A percentile compares a stretch with the other conserved stretches of the same genome.
These are phyloP conservation scores for Candida palmyrensis DNA, from an alignment of 805 yeast species.

Conservation along the genomic window DNA sequence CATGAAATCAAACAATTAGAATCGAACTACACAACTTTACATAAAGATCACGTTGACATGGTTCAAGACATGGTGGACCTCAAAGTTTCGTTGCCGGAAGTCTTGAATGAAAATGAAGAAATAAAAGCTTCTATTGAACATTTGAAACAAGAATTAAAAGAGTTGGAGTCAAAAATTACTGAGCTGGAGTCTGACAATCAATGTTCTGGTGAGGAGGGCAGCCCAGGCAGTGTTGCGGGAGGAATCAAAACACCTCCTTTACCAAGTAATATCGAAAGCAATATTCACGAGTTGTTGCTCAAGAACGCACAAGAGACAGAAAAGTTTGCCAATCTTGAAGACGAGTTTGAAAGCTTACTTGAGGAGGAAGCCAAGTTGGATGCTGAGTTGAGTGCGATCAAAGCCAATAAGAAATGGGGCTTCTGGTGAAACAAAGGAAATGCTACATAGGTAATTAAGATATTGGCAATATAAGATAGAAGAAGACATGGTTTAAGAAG, in stretches of 20 bases:
- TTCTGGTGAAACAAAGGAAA: too few relatives aligned
- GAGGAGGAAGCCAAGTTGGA: slow-evolving; percentile 20
- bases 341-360: slow-evolving; percentile 24
- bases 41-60: slow-evolving; percentile 77
- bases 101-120: slow-evolving; percentile 69
- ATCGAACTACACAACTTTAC: slow-evolving; percentile 59
- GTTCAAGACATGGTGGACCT: slow-evolving; percentile 85
- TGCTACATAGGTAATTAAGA: background rate
- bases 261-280: slow-evolving; percentile 33
- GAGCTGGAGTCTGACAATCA: slow-evolving; percentile 6
- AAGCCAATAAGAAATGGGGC: slow-evolving; percentile 25
- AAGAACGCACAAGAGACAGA: slow-evolving; percentile 37
- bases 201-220: background rate
- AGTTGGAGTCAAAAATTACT: slow-evolving; percentile 36
- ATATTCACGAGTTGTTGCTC: slow-evolving; percentile 29
- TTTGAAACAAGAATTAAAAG: slow-evolving; percentile 26
- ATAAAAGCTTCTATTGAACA: slow-evolving; percentile 40
- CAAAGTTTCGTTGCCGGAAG: slow-evolving; percentile 67
- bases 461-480: background rate
- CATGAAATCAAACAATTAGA: slow-evolving; percentile 72
- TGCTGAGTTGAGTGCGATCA: slow-evolving; percentile 14
- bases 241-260: slow-evolving; percentile 12
- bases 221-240: background rate
- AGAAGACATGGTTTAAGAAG: too few relatives aligned
- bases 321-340: slow-evolving; percentile 33